A percentile compares a stretch with the other conserved stretches of the same genome.
Conservation (phyloP, 78 protist genomes). For the Salpingoeca rosetta region DNA sequence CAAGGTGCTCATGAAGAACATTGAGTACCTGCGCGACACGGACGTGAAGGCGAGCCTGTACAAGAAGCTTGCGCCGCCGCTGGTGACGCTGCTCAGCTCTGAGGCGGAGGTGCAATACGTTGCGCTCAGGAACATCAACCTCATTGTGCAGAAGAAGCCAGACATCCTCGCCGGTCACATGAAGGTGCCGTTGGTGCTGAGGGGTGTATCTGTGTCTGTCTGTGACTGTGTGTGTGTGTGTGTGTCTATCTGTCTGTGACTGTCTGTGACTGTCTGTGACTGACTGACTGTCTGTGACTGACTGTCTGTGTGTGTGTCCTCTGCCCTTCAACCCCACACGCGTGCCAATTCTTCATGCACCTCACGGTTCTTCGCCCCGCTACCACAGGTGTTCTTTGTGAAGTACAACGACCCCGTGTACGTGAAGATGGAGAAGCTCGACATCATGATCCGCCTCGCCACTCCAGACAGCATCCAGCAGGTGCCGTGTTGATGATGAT, state of each 20-base stretch:
- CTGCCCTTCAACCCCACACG: not conserved
- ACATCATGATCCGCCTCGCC: slow-evolving; percentile 89
- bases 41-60: slow-evolving; percentile 13
- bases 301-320: not conserved
- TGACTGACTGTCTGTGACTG: too few relatives aligned
- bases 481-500: slow-evolving; percentile 39
- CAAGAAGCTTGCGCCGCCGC: slow-evolving; percentile 82
- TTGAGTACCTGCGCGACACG: slow-evolving; percentile 31
- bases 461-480: slow-evolving; percentile 78
- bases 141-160: slow-evolving; percentile 86
- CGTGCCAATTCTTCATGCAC: not conserved
- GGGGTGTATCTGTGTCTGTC: too few relatives aligned
- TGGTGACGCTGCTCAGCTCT: slow-evolving; percentile 68
- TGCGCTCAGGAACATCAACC: slow-evolving; percentile 93
- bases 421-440: slow-evolving; percentile 98
- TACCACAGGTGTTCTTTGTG: slow-evolving; percentile 96
- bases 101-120: slow-evolving; percentile 96
- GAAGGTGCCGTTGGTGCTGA: too few relatives aligned
- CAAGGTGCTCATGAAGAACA: slow-evolving; percentile 64
- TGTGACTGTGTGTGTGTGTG: too few relatives aligned
- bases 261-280: too few relatives aligned
- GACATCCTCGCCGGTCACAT: slow-evolving; percentile 69
- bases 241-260: too few relatives aligned
- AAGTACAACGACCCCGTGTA: slow-evolving; percentile 98
- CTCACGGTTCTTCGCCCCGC: not conserved